Percentiles rank a stretch among this genome's conserved stretches.
These are phyloP conservation scores for Colletotrichum salicis DNA, from an alignment of 2,329 filamentous ascomycete species.

Conservation along the genomic window DNA sequence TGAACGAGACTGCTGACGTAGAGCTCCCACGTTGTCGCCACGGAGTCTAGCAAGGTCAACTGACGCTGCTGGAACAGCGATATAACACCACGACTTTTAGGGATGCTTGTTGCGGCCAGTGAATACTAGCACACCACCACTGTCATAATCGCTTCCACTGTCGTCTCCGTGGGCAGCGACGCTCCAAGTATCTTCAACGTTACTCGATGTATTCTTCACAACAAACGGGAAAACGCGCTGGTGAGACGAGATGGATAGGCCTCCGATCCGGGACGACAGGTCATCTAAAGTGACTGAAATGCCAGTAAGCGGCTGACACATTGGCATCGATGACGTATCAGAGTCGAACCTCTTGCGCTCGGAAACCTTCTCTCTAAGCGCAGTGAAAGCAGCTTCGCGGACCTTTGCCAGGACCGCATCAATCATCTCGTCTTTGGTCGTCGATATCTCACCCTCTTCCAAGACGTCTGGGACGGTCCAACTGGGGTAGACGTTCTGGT, in stretches of 20 bases:
- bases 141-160: background rate
- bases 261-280: background rate
- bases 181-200: background rate
- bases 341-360: slow-evolving; percentile 24
- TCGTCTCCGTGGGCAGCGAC: background rate
- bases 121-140: background rate
- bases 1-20: too few species aligned
- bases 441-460: background rate
- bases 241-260: background rate
- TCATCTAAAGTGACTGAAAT: background rate
- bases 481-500: slow-evolving; percentile 35
- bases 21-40: too few species aligned
- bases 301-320: background rate
- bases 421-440: background rate
- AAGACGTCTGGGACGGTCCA: slow-evolving; percentile 34
- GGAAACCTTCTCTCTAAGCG: slow-evolving; percentile 19
- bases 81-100: background rate
- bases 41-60: too few species aligned
- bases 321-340: slow-evolving; percentile 3
- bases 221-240: background rate
- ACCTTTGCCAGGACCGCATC: slow-evolving; percentile 11
- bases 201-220: background rate
- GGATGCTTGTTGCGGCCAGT: background rate
- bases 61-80: too few species aligned
- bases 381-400: slow-evolving; percentile 10